These are phyloP conservation scores for Polychytrium aggregatum DNA, from an alignment of 192 early-diverging fungal species.

Conservation along the genomic window DNA sequence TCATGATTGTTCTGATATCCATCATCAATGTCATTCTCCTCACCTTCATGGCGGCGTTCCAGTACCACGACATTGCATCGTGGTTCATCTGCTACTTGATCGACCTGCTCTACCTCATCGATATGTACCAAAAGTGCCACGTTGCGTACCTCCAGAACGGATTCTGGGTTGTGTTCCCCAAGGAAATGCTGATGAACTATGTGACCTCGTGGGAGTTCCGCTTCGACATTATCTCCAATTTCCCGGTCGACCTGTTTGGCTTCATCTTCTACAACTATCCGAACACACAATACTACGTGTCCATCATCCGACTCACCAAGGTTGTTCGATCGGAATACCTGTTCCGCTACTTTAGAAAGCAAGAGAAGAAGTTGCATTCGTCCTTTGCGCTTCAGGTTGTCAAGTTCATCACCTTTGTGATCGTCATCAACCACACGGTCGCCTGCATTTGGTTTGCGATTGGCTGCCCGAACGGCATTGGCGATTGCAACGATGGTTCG, in stretches of 20 bases:
- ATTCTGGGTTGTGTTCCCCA: slow-evolving; percentile 42
- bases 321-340: slow-evolving; percentile 22
- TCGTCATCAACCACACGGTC: slow-evolving; percentile 25
- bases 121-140: slow-evolving; percentile 41
- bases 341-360: slow-evolving; percentile 22
- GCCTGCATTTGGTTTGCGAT: slow-evolving; percentile 34
- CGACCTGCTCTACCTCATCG: slow-evolving; percentile 27
- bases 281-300: slow-evolving; percentile 10
- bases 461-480: slow-evolving; percentile 22
- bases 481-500: slow-evolving; percentile 14
- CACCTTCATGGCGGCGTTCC: slow-evolving; percentile 39
- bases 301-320: slow-evolving; percentile 28
- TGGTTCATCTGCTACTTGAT: slow-evolving; percentile 27
- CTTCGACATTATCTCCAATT: slow-evolving; percentile 30
- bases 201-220: slow-evolving; percentile 24
- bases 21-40: slow-evolving; percentile 27
- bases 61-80: slow-evolving; percentile 16
- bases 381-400: slow-evolving; percentile 24
- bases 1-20: slow-evolving; percentile 25
- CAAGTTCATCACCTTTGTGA: slow-evolving; percentile 30
- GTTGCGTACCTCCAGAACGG: slow-evolving; percentile 37
- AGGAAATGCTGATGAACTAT: slow-evolving; percentile 40
- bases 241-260: slow-evolving; percentile 32
- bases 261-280: too few species aligned
- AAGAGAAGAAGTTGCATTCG: slow-evolving; percentile 37